Base-by-base conservation (phyloP, 331 rosid genomes). In the Quercus tomentella region DNA sequence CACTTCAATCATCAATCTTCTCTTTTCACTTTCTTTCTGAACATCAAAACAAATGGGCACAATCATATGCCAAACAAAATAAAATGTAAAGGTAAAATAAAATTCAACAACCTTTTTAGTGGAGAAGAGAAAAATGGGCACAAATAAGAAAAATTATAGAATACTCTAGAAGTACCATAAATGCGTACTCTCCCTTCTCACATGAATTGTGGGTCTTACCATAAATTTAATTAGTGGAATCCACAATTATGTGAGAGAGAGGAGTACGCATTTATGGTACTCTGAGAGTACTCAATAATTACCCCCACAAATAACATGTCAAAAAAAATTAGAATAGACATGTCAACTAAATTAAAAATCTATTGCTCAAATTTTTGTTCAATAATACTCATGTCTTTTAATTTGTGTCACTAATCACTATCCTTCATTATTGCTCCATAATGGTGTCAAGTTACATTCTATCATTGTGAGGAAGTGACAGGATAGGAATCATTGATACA, bases 221-320 rank as follows among this genome's bases (percentile, higher is more conserved):
- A 37, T 37, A 37, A 37, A 37, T 7, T 8, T 37, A 37, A 37
- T 37, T 37, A 37, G 3, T 37, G 1, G 0, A 37, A 7, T 0
- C 0, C 3, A 37, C 1, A 8, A 37, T 37, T 2, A 37, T 8
- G 3, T 2, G 1, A 0, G 0, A 8, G 0, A 2, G 0, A 0
- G 3, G 1, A 37, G 0, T 2, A 37, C 11, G 0, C 11, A 37
- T 7, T 37, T 37, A 37, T 37, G 0, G 0, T 8, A 37, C 0
- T 37, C 3, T 0, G 1, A 0, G 3, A 37, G 3, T 8, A 37
- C 45, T 37, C 45, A 37, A 37, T 37, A 37, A 8, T 37, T 37
- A 37, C 43, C 45, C 9, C 45, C 9, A 7, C 45, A 37, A 45
- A 49, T 49, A 49, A 49, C 18, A 12, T 49, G 18, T 14, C 54